These are phyloP conservation scores for Zasmidium angulare DNA, from an alignment of 2,329 filamentous ascomycete genomes.

Conservation along the genomic window DNA sequence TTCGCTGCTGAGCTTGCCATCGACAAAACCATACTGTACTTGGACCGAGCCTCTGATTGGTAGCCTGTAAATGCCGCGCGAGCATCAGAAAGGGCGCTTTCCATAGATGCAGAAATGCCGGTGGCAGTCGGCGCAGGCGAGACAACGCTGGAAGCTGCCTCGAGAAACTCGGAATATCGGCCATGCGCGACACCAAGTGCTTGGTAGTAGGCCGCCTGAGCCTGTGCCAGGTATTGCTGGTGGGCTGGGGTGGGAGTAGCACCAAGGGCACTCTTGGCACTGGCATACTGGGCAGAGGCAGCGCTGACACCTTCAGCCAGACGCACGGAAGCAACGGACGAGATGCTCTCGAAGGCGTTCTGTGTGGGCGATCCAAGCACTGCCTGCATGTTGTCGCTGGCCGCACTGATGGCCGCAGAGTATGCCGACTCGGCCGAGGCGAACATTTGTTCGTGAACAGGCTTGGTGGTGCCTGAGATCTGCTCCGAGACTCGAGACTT, in stretches of 20 bases:
- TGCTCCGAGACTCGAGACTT: conserved; percentile 66
- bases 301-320: conserved; percentile 68
- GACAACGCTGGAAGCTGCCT: conserved; percentile 68
- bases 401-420: conserved; percentile 62
- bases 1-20: conserved; percentile 19
- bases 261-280: conserved; percentile 65
- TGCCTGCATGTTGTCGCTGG: conserved; percentile 58
- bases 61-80: conserved; percentile 37
- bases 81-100: conserved; percentile 51
- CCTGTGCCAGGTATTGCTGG: conserved; percentile 57
- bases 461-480: conserved; percentile 67
- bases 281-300: conserved; percentile 70
- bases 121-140: conserved; percentile 64
- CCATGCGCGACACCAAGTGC: conserved; percentile 76
- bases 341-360: conserved; percentile 53
- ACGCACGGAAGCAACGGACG: conserved; percentile 68
- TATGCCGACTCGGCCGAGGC: conserved; percentile 69
- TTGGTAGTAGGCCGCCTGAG: conserved; percentile 71
- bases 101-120: conserved; percentile 68
- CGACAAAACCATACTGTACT: conserved; percentile 24
- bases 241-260: conserved; percentile 60
- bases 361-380: conserved; percentile 41
- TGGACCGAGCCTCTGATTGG: conserved; percentile 33
- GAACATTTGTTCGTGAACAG: conserved; percentile 67
- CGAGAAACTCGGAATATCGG: conserved; percentile 73